Evolutionary conservation across 805 yeast species (phyloP), one percentile per base, ranked within the genome.

Genomic region (Yamadazyma akitaensis): DNA sequence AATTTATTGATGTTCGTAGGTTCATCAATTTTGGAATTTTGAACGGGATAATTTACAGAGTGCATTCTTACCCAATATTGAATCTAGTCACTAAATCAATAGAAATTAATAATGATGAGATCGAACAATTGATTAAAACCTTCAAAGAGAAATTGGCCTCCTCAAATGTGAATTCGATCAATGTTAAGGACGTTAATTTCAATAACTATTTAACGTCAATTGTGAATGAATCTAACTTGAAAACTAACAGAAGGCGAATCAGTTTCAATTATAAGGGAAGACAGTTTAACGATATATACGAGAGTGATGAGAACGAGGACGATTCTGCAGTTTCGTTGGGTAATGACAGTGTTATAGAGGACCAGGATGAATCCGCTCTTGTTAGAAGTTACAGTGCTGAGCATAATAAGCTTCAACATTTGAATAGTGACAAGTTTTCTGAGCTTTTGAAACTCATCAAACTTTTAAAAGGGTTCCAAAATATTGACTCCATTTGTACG

Each of bases 11-110:
- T 63, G 72, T 94, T 3, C 74, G 98, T 51, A 70, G 96, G 45
- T 88, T 94, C 55, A 71, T 94, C 17, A 81, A 90, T 16, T 94
- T 91, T 71, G 99, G 99, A 1, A 76, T 88, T 2, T 70, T 88
- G 19, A 78, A 89, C 50, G 89, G 96, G 0, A 58, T 94, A 5
- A 84, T 95, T 8, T 90, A 90, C 60, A 68, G 97, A 43, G 86
- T 90, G 1, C 77, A 85, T 46, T 71, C 90, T 17, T 88, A 80
- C 58, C 97, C 98, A 0, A 67, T 88, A 1, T 62, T 80, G 43
- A 69, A 64, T 31, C 62, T 66, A 37, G 58, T 75, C 12, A 64
- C 66, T n/a, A 64, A 65, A 36, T 62, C 71, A 0, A 57, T 69
- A 2, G 78, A 73, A 40, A 60, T 53, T 36, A 57, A 53, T 14